Evolutionary conservation across 305 asterid species (phyloP).

Genomic region (Fraxinus ornus): DNA sequence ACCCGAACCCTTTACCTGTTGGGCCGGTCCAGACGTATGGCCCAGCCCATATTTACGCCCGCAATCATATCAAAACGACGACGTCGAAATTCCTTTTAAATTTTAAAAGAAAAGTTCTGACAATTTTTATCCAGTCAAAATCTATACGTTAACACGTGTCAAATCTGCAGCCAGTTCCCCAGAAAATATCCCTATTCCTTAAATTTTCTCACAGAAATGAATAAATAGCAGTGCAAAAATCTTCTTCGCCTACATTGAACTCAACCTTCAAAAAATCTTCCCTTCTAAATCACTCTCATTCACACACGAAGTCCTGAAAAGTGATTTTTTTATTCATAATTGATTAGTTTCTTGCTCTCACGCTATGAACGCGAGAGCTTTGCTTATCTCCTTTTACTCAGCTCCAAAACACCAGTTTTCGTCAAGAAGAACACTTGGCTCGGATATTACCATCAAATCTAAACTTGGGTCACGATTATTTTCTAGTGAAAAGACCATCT

Average conservation of each 20-base stretch:
- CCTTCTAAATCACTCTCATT: background rate
- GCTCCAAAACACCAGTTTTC: slow-evolving; percentile 46
- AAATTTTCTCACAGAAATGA: background rate
- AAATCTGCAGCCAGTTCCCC: slow-evolving; percentile 24
- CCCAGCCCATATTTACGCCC: background rate
- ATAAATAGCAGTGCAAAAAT: background rate
- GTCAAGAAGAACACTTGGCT: slow-evolving; percentile 16
- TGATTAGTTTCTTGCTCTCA: slow-evolving; percentile 19
- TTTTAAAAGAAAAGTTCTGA: too few species aligned
- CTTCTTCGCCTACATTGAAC: background rate
- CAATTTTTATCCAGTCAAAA: slow-evolving; percentile 12
- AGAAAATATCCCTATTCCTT: slow-evolving; percentile 26
- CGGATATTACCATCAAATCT: background rate
- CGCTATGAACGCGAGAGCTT: slow-evolving; percentile 65
- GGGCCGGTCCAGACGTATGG: background rate
- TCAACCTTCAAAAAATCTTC: background rate
- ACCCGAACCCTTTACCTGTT: background rate
- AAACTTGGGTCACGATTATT: slow-evolving; percentile 25
- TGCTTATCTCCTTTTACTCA: slow-evolving; percentile 46
- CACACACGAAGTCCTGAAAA: background rate
- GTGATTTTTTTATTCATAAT: background rate
- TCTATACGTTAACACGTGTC: slow-evolving; percentile 30
- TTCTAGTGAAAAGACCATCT: slow-evolving; percentile 22
- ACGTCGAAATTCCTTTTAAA: background rate
- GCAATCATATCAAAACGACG: background rate